A percentile compares a stretch with the other conserved stretches of the same genome.
Conservation (phyloP, 2,329 filamentous ascomycete genomes). For the Hypoxylon sp. region DNA sequence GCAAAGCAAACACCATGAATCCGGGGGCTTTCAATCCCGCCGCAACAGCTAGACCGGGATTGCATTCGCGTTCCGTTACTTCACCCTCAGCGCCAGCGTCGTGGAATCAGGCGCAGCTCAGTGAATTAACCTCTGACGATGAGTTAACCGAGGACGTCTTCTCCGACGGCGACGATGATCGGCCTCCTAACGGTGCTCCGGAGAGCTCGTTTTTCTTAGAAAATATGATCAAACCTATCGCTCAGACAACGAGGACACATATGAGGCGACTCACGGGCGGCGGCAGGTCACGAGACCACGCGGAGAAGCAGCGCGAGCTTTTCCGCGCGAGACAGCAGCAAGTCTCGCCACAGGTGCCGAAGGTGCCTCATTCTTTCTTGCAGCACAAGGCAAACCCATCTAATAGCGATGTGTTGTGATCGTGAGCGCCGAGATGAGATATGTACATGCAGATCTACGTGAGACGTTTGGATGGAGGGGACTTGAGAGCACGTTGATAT, state of each 20-base stretch:
- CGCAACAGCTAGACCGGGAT: slow-evolving; percentile 69
- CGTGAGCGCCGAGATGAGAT: slow-evolving; percentile 15
- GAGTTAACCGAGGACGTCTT: slow-evolving; percentile 80
- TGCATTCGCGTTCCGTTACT: slow-evolving; percentile 87
- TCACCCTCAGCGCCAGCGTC: slow-evolving; percentile 76
- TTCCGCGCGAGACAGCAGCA: slow-evolving; percentile 53
- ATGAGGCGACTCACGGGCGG: slow-evolving; percentile 74
- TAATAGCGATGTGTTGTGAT: slow-evolving; percentile 45
- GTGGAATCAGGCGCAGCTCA: slow-evolving; percentile 65
- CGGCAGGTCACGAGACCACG: slow-evolving; percentile 58
- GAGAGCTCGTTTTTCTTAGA: slow-evolving; percentile 69
- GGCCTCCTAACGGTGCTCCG: slow-evolving; percentile 37
- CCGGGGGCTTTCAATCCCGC: slow-evolving; percentile 68
- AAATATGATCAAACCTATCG: slow-evolving; percentile 71
- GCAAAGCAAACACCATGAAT: slow-evolving; percentile 72
- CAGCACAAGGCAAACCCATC: slow-evolving; percentile 48
- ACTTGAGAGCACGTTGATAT: slow-evolving; percentile 9
- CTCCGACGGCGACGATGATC: slow-evolving; percentile 79
- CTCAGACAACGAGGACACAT: slow-evolving; percentile 69
- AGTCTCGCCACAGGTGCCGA: slow-evolving; percentile 59
- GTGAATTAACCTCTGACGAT: slow-evolving; percentile 80
- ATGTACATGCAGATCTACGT: slow-evolving; percentile 5
- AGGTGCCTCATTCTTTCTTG: slow-evolving; percentile 55
- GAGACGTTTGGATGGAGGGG: not conserved
- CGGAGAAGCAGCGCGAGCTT: slow-evolving; percentile 54